Base-by-base conservation (phyloP, 371 early-diverging fungal genomes). In the Polyrhizophydium stewartii region DNA sequence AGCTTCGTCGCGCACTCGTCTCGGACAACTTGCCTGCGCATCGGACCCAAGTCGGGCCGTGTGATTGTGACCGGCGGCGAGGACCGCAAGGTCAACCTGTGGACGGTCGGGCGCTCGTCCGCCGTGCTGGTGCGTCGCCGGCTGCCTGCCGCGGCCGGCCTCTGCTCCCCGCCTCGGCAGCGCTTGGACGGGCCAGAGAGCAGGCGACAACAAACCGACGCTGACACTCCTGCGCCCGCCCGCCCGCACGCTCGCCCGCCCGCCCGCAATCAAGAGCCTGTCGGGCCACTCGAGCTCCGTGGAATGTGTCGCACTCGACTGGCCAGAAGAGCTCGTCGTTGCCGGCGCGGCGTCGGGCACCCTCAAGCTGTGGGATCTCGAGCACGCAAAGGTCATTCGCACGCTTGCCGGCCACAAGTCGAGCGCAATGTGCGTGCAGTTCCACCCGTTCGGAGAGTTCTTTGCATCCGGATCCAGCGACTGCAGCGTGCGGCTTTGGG, bases 401-500 rank as follows among this genome's bases (percentile, higher is more conserved):
- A 78, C 83, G n/a, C 63, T 84, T 13, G 32, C 64, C 2, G 85
- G 83, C 21, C 89, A 89, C 66, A 79, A 77, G 41, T 50, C 71
- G 47, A 64, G 68, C 31, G 73, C 78, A 1, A 72, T 69, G 1
- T 67, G 68, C 32, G 73, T 87, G 22, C 81, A 83, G 56, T 83
- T 83, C 62, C 80, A 83, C 59, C 83, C 82, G 0, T 85, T 84
- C 68, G 84, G 85, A 17, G 79, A 85, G 40, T 85, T 83, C 60
- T 85, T 86, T 62, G 87, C 86, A 0, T 83, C 85, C 3, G 87
- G 82, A 10, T 82, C 85, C 12, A 69, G 69, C 49, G 87, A 86
- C 58, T 73, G 67, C 38, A 64, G 78, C 1, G 80, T 85, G 19
- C 85, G 82, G 59, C 63, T 86, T 12, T 89, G 89, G 89, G 87